Base-by-base conservation (phyloP, 306 rosid species). In the Prinsepia uniflora region DNA sequence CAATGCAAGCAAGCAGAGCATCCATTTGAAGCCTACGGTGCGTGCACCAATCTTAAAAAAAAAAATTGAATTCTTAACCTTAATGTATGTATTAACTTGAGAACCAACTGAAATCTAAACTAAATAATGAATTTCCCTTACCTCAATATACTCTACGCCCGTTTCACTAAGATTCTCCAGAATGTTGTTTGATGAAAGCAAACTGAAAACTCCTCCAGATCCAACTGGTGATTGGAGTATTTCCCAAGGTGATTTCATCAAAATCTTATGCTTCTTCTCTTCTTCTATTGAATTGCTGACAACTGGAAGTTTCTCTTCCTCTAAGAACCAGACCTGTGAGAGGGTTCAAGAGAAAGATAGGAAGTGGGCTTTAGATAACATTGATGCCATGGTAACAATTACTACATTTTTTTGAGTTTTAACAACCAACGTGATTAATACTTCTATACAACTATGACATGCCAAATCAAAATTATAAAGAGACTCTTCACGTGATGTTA, bases 181-280 rank as follows among this genome's bases (percentile, higher is more conserved):
- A 74, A 90, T 60, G 74, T 75, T 67, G 72, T 85, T 78, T 19
- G 87, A 86, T 20, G 96, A 81, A 74, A 90, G 83, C 89, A 87
- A 77, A 86, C 85, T 82, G 43, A 94, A 49, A 74, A 85, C 74
- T 66, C 95, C 98, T 54, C 98, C 98, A 54, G 92, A 86, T 71
- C 98, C 98, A 77, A 86, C 83, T 6, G 97, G 88, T 44, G 89
- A 73, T 74, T 89, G 90, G 71, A 87, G 97, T 53, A 94, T 90
- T 82, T 94, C 95, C 98, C 97, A 89, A 24, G 87, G 95, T 9
- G 97, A 94, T 84, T 90, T 89, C 98, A 94, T 90, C 74, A 94
- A 65, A 76, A 94, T 87, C 65, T 86, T 89, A 71, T 72, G 75
- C 77, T 70, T 88, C 74, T 76, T 83, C 75, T 79, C 81, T 54